Evolutionary conservation across 106 monocot genomes (phyloP).

Genomic region (Gastrodia elata): DNA sequence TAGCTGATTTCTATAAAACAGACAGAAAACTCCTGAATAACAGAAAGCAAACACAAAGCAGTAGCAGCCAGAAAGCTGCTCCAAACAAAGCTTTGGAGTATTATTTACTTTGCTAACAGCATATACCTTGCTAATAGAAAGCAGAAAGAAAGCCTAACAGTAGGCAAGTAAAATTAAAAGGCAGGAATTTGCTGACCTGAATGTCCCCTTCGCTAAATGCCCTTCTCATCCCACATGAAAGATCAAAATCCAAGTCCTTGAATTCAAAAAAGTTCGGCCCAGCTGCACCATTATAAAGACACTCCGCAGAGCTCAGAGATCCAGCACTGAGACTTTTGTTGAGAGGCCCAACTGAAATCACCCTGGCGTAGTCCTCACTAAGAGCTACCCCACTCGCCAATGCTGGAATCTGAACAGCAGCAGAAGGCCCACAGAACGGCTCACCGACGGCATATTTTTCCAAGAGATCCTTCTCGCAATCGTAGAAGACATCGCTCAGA

Average conservation of each 20-base stretch:
- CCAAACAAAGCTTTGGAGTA: no score
- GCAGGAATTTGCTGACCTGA: constrained; percentile 23
- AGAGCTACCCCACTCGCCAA: constrained; percentile 3
- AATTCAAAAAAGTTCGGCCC: constrained; percentile 30
- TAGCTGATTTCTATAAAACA: no score
- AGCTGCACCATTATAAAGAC: constrained; percentile 11
- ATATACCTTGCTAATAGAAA: not conserved
- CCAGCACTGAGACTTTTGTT: constrained; percentile 28
- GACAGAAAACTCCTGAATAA: no score
- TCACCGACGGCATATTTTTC: constrained; percentile 23
- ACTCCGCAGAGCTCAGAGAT: constrained; percentile 18
- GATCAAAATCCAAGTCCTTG: constrained; percentile 26
- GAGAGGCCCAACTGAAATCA: constrained; percentile 7
- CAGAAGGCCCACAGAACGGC: constrained; percentile 14
- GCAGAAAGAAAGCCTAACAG: not conserved
- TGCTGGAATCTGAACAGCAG: constrained; percentile 17
- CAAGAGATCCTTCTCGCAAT: constrained; percentile 51
- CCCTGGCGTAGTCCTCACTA: not conserved
- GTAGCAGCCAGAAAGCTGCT: no score
- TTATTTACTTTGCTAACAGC: not conserved
- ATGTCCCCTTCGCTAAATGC: constrained; percentile 46
- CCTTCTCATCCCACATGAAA: constrained; percentile 30
- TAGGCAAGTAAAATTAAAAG: not conserved
- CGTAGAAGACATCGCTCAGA: constrained; percentile 38
- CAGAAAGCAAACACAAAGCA: no score